Conservation (phyloP, 2,329 filamentous ascomycete species). For the Trichocomaceae sp. region DNA sequence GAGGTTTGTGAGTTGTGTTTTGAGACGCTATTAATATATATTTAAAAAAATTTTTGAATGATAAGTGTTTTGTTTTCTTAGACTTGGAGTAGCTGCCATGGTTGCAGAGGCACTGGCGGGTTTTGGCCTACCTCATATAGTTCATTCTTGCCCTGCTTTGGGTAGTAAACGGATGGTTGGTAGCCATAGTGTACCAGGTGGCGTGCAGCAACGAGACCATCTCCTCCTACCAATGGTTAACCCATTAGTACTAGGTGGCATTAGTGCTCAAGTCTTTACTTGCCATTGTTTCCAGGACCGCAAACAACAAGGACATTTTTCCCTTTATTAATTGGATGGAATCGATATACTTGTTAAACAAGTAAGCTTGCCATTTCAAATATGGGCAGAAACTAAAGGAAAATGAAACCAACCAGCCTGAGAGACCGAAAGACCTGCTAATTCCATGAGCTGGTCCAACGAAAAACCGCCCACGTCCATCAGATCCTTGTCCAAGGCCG, state of each 20-base stretch:
- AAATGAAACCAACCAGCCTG: constrained; percentile 60
- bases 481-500: constrained; percentile 83
- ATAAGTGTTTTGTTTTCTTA: neutral
- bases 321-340: constrained; percentile 69
- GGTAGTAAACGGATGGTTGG: constrained; percentile 80
- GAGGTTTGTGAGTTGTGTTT: constrained; percentile 77
- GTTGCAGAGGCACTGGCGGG: neutral
- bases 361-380: neutral
- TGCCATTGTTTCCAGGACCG: constrained; percentile 66
- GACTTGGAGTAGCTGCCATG: neutral
- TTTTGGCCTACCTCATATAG: constrained; percentile 64
- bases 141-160: constrained; percentile 84
- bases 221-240: constrained; percentile 58
- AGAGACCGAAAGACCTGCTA: constrained; percentile 86
- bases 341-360: constrained; percentile 61
- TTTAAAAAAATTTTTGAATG: neutral
- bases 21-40: constrained; percentile 55
- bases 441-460: constrained; percentile 93
- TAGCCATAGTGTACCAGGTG: constrained; percentile 93
- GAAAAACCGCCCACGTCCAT: constrained; percentile 85
- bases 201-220: constrained; percentile 87
- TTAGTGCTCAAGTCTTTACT: neutral
- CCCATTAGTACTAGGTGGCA: neutral
- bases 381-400: neutral
- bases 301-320: constrained; percentile 78